These are phyloP conservation scores for Macrolepiota albuminosa DNA, from an alignment of 768 basidiomycete genomes.

Conservation along the genomic window DNA sequence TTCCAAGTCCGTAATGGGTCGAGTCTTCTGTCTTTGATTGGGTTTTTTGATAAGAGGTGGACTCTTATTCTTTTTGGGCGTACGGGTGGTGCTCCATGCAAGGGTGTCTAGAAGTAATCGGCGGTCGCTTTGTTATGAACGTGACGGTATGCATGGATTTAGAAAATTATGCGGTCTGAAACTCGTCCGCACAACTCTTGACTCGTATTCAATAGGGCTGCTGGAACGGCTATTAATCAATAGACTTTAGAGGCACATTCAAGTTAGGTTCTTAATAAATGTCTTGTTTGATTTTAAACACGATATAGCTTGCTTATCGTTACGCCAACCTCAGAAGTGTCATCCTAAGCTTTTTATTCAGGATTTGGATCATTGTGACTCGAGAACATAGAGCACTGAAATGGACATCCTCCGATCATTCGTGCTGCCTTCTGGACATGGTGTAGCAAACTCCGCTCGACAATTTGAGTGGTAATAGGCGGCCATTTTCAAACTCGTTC, in stretches of 20 bases:
- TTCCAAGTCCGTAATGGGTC: background rate
- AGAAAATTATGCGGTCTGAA: background rate
- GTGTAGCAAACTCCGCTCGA: background rate
- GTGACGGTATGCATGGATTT: background rate
- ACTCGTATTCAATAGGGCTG: background rate
- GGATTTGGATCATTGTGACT: too few relatives aligned
- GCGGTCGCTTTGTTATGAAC: background rate
- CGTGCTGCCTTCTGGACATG: background rate
- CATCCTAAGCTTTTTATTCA: background rate
- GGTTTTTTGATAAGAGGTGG: background rate
- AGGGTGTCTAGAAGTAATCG: background rate
- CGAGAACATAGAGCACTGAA: background rate
- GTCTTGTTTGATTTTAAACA: background rate
- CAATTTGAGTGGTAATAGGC: background rate
- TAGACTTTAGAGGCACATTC: background rate
- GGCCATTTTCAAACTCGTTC: background rate
- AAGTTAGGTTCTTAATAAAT: background rate
- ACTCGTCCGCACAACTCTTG: background rate
- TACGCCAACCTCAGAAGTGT: background rate
- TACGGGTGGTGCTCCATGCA: too few relatives aligned
- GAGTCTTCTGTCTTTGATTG: background rate
- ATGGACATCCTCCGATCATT: background rate
- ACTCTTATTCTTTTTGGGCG: too few relatives aligned
- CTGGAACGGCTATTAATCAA: background rate
- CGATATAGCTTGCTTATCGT: background rate